phyloP scores from a whole-genome alignment of 108 stramenopile genomes.

The Cyclotella baltica region DNA sequence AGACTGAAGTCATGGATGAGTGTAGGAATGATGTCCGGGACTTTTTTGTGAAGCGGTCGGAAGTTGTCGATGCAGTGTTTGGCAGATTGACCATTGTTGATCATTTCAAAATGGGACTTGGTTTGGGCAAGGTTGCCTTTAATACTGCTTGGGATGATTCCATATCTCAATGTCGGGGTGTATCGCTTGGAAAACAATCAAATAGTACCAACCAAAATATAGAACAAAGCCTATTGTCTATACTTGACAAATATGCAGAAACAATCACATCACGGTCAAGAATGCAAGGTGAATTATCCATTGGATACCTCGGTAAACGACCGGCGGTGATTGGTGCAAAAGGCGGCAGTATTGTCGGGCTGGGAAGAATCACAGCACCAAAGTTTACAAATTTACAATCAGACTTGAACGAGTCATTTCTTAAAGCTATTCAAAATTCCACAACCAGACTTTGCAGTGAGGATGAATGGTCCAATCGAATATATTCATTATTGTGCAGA shows the following conservation, averaged over 20 bases:
- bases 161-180: constrained; percentile 2
- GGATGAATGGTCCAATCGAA: neutral
- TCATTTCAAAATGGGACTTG: constrained; percentile 40
- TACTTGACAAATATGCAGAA: constrained; percentile 47
- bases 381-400: neutral
- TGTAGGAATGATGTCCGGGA: constrained; percentile 42
- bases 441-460: neutral
- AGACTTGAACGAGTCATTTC: neutral
- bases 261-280: constrained; percentile 64
- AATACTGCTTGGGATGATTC: constrained; percentile 65
- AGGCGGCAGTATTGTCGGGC: neutral
- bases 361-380: constrained; percentile 6
- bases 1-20: constrained; percentile 47
- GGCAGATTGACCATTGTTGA: constrained; percentile 34
- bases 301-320: constrained; percentile 81
- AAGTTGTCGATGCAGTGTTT: constrained; percentile 19
- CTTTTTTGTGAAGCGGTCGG: constrained; percentile 29
- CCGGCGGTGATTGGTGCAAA: constrained; percentile 56
- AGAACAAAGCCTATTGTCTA: constrained; percentile 33
- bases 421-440: neutral
- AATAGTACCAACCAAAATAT: constrained; percentile 27
- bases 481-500: constrained; percentile 9
- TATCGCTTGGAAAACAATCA: neutral
- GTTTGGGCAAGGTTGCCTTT: constrained; percentile 52
- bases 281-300: constrained; percentile 75